Conservation (phyloP, 2,329 filamentous ascomycete genomes). For the Biscogniauxia marginata region DNA sequence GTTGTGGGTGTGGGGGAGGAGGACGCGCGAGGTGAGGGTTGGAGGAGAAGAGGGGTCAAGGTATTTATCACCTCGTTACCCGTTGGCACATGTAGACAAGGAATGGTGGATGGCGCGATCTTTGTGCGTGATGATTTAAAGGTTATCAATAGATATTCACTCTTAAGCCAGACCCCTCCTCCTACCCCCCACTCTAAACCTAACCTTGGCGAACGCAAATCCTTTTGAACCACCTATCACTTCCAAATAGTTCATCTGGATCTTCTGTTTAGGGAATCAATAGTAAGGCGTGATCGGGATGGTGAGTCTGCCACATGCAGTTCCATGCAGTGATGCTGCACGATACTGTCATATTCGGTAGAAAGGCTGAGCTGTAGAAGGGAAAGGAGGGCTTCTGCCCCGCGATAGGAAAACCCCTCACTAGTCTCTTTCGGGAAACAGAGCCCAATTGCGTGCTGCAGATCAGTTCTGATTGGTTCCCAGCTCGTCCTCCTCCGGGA, state of each 20-base stretch:
- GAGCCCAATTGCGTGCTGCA: conserved; percentile 35
- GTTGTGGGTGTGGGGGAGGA: not conserved
- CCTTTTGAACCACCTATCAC: not conserved
- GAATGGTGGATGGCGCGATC: conserved; percentile 20
- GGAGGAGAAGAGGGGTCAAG: conserved; percentile 1
- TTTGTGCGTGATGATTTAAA: conserved; percentile 9
- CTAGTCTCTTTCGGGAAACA: conserved; percentile 25
- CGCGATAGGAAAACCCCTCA: conserved; percentile 25
- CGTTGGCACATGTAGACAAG: not conserved
- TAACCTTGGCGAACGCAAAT: not conserved
- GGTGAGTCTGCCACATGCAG: not conserved
- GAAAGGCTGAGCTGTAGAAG: not conserved
- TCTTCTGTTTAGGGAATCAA: too few species aligned
- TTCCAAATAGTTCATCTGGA: not conserved
- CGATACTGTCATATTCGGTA: too few species aligned
- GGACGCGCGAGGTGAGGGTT: not conserved
- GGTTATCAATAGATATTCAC: not conserved
- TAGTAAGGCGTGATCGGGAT: too few species aligned
- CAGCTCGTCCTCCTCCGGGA: conserved; percentile 18
- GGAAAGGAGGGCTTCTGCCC: conserved; percentile 3
- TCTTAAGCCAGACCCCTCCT: not conserved
- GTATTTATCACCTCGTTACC: conserved; percentile 7
- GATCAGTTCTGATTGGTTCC: conserved; percentile 29
- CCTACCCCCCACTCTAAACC: not conserved
- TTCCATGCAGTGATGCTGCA: not conserved